Evolutionary conservation across 192 early-diverging fungal genomes (phyloP).

Genomic region (Coemansia sp.): DNA sequence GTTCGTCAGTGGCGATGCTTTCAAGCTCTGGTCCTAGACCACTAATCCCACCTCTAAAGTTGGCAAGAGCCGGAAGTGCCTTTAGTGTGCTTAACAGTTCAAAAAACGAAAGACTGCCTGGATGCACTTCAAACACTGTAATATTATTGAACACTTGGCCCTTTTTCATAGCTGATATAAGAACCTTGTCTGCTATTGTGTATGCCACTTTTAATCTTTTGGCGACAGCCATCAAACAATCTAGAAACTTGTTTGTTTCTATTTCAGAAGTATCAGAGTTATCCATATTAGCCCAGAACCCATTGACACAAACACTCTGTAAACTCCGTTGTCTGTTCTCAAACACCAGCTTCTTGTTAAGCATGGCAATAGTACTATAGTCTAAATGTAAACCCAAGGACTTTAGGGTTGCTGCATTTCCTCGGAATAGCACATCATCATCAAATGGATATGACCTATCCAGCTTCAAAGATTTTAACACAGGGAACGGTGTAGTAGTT

Average conservation of each 20-base stretch:
- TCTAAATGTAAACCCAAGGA: neutral
- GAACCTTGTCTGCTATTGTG: too few relatives aligned
- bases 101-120: neutral
- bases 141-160: neutral
- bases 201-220: too few relatives aligned
- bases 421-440: slow-evolving; percentile 14
- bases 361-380: neutral
- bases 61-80: neutral
- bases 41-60: neutral
- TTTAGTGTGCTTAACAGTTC: neutral
- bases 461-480: neutral
- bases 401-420: neutral
- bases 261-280: too few relatives aligned
- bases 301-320: too few relatives aligned
- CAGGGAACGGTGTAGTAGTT: neutral
- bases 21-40: neutral
- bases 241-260: neutral
- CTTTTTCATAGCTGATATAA: neutral
- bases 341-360: neutral
- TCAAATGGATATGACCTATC: neutral
- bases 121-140: neutral
- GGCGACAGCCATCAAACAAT: too few relatives aligned
- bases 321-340: neutral
- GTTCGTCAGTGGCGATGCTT: neutral
- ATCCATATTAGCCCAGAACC: too few relatives aligned